Evolutionary conservation across 192 early-diverging fungal species (phyloP).

Genomic region (Mortierella alpina): DNA sequence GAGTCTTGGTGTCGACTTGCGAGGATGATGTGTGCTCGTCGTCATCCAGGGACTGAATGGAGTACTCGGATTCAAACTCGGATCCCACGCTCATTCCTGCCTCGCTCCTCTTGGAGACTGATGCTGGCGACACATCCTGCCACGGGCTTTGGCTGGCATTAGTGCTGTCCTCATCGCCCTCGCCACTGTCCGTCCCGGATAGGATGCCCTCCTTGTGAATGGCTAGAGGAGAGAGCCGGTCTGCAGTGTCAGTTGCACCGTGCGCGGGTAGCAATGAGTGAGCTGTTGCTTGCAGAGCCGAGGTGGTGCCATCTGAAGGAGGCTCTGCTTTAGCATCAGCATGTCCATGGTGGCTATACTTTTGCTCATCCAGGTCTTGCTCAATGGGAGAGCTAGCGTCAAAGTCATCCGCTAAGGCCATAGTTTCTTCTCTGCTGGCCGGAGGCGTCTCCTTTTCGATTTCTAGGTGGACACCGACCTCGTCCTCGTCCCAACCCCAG

Average conservation of each 20-base stretch:
- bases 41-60: slow-evolving; percentile 37
- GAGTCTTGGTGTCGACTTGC: neutral
- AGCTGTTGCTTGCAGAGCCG: neutral
- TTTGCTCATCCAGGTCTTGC: neutral
- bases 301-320: too few relatives aligned
- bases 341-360: too few relatives aligned
- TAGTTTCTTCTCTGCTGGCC: neutral
- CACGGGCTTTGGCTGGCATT: slow-evolving; percentile 29
- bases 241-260: neutral
- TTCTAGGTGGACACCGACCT: slow-evolving; percentile 14
- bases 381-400: neutral
- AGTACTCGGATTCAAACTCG: slow-evolving; percentile 45
- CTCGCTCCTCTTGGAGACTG: slow-evolving; percentile 46
- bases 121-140: slow-evolving; percentile 45
- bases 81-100: slow-evolving; percentile 40
- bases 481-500: slow-evolving; percentile 49
- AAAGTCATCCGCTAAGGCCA: neutral
- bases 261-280: neutral
- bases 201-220: slow-evolving; percentile 6
- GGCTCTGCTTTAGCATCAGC: neutral
- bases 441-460: slow-evolving; percentile 2
- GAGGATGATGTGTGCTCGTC: slow-evolving; percentile 12
- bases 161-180: slow-evolving; percentile 23
- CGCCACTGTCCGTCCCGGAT: slow-evolving; percentile 12
- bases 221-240: slow-evolving; percentile 8